Conservation (phyloP, 768 basidiomycete species). For the Candolleomyces efflorescens region DNA sequence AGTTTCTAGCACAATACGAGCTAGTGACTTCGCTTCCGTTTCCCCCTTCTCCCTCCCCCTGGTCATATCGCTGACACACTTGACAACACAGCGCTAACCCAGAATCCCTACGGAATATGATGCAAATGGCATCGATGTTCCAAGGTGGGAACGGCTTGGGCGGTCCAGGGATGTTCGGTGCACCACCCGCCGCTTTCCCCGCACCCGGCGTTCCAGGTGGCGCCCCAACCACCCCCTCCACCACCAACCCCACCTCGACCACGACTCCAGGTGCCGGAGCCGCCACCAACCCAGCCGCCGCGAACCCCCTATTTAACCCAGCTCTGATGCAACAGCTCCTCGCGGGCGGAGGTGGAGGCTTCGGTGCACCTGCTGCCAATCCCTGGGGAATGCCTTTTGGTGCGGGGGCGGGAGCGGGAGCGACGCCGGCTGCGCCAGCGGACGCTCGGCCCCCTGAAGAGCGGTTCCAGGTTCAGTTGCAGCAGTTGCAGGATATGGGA, state of each 20-base stretch:
- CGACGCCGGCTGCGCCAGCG: conserved; percentile 44
- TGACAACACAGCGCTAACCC: conserved; percentile 61
- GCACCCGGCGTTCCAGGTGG: conserved; percentile 44
- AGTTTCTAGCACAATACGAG: no score
- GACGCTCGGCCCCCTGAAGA: conserved; percentile 84
- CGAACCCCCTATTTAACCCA: conserved; percentile 37
- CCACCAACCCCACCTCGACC: conserved; percentile 18
- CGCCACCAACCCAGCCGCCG: conserved; percentile 13
- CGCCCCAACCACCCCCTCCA: conserved; percentile 29
- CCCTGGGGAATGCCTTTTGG: conserved; percentile 20
- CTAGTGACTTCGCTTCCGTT: background rate
- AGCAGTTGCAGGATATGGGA: conserved; percentile 96
- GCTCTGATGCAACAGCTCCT: conserved; percentile 44
- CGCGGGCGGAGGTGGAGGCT: conserved; percentile 16
- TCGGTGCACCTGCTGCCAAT: conserved; percentile 24
- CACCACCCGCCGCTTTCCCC: conserved; percentile 36
- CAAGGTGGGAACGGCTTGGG: conserved; percentile 33
- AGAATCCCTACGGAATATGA: conserved; percentile 66
- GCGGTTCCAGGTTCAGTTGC: conserved; percentile 80
- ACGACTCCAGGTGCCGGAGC: background rate
- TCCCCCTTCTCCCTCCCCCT: background rate
- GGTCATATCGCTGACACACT: background rate
- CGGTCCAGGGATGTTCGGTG: conserved; percentile 16
- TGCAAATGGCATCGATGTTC: conserved; percentile 65
- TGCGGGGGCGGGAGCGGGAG: conserved; percentile 17